phyloP scores from a whole-genome alignment of 2,329 filamentous ascomycete genomes.

The Aspergillus brasiliensis region DNA sequence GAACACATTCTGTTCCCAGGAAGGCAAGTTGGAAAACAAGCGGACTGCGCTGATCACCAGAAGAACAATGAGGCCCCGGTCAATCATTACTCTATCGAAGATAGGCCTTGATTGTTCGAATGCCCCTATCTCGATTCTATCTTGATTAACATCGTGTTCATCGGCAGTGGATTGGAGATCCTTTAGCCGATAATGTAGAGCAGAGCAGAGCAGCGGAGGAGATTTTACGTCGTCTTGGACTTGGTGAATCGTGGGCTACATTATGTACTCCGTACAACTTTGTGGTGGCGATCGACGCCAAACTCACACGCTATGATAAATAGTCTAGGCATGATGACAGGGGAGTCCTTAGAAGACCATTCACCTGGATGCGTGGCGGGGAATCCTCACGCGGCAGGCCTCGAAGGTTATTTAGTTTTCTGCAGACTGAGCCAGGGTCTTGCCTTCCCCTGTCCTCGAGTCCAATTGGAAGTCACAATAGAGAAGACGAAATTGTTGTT shows the following conservation, averaged over 20 bases:
- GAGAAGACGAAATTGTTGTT: neutral
- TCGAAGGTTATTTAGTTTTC: neutral
- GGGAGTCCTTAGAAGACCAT: neutral
- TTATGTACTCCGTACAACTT: neutral
- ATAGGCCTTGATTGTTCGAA: neutral
- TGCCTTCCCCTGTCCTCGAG: neutral
- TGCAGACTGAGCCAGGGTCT: neutral
- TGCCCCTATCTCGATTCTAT: neutral
- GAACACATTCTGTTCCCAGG: neutral
- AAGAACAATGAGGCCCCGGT: neutral
- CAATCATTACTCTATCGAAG: neutral
- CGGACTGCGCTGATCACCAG: neutral
- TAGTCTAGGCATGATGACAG: neutral
- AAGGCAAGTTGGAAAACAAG: neutral
- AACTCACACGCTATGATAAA: neutral
- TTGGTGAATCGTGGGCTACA: neutral
- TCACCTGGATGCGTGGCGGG: neutral
- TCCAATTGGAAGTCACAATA: neutral
- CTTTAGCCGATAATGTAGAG: neutral
- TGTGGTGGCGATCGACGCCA: neutral
- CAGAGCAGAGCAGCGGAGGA: neutral
- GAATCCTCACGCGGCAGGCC: neutral
- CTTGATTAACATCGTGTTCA: neutral
- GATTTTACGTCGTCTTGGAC: neutral
- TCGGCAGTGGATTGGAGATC: neutral